A percentile compares a stretch with the other conserved stretches of the same genome.
Evolutionary conservation across 345 rosid species (phyloP).

Genomic region (Noccaea bulbosa): DNA sequence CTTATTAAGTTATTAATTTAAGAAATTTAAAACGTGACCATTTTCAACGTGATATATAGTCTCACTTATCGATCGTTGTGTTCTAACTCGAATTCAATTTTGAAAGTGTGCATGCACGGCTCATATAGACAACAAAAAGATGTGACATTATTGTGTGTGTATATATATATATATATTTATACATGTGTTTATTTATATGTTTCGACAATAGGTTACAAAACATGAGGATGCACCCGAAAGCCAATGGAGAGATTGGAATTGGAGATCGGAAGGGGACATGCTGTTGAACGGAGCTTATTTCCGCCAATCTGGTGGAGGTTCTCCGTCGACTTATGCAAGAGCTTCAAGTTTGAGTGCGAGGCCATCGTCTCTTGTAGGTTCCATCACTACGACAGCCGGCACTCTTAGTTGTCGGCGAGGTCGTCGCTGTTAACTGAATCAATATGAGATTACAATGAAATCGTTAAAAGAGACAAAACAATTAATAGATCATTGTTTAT

Average conservation of each 20-base stretch:
- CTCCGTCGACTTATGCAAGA: slow-evolving; percentile 60
- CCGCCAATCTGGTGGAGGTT: slow-evolving; percentile 57
- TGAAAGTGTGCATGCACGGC: no score
- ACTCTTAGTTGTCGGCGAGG: slow-evolving; percentile 62
- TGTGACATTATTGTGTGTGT: neutral
- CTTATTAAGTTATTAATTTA: no score
- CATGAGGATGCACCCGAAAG: slow-evolving; percentile 70
- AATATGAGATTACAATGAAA: neutral
- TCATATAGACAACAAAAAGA: neutral
- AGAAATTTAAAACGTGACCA: neutral
- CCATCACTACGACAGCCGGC: slow-evolving; percentile 67
- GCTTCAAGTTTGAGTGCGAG: slow-evolving; percentile 79
- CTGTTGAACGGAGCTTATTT: slow-evolving; percentile 75
- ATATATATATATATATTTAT: neutral
- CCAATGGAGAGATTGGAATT: slow-evolving; percentile 71
- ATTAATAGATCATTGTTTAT: slow-evolving; percentile 20
- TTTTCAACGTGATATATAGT: no score
- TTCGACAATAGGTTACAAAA: slow-evolving; percentile 61
- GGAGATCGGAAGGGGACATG: slow-evolving; percentile 81
- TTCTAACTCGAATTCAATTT: no score
- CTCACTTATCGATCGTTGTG: no score
- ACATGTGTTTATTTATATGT: neutral
- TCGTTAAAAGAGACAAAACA: neutral
- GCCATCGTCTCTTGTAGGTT: slow-evolving; percentile 65
- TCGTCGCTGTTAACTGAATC: slow-evolving; percentile 51